Evolutionary conservation across 129 eudicot genomes (phyloP), one percentile per base, ranked within the genome.

Genomic region (Pseudognaphalium luteoalbum): DNA sequence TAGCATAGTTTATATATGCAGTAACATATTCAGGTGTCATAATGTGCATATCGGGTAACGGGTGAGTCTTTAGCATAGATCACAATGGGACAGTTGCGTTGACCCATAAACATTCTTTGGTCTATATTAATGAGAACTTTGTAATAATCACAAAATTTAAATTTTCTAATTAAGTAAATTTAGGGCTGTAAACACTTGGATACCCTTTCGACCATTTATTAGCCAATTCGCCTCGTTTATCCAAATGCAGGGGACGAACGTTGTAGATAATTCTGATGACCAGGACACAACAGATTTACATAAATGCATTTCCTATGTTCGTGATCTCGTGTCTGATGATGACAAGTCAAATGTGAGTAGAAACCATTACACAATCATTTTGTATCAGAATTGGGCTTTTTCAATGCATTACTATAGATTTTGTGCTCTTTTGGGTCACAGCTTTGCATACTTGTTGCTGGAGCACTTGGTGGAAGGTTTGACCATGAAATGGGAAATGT

Each of bases 401-500:
- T 54, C 33, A 65, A 41, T 28, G 16, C 22, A 7, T 74, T 69
- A 34, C 61, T 32, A 70, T 42, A 30, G 17, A n/a, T 64, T 4
- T 20, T 70, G 5, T 16, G 44, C 44, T 41, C 0, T 60, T 7
- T 44, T 6, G 71, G 12, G 34, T 75, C 78, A 60, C 81, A 94
- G 99, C 41, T 89, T 19, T 89, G 96, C 85, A 80, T 94, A 79
- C 90, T 94, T 79, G 97, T 89, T 84, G 88, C 96, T 71, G 99
- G 99, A 57, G 99, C 93, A 71, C 97, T 94, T 68, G 99, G 99
- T 60, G 97, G 99, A 64, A 84, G 99, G 78, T 94, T 94, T 81
- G 99, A 94, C 82, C 99, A 94, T 66, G 97, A 94, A 83, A 81
- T 90, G 75, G 99, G 99, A 79, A 94, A 91, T 32, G 79, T 94